Evolutionary conservation across 257 asterid species (phyloP).

Genomic region (Scutellaria galericulata): DNA sequence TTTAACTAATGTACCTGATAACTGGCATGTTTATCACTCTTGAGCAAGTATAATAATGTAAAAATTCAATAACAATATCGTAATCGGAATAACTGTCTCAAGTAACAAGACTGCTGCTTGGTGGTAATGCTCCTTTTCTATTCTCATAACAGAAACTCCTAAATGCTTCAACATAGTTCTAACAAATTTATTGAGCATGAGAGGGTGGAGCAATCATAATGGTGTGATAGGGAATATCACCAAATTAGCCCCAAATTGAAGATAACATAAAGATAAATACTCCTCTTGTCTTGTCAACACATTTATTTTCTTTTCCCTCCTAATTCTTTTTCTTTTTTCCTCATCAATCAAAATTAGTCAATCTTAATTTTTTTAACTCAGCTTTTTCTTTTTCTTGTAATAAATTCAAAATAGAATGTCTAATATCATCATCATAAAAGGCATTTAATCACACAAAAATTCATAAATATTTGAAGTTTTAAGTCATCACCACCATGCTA

Average conservation of each 20-base stretch:
- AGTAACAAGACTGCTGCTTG: neutral
- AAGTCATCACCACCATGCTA: neutral
- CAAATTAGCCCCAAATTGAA: neutral
- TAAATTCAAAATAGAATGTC: neutral
- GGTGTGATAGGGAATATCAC: neutral
- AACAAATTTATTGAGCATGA: conserved; percentile 3
- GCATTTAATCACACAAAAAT: neutral
- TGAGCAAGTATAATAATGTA: neutral
- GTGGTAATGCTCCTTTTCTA: neutral
- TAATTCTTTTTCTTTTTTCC: neutral
- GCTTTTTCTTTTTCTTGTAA: neutral
- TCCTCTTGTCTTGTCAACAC: neutral
- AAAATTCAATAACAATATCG: neutral
- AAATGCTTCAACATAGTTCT: neutral
- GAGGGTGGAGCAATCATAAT: neutral
- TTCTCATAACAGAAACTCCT: neutral
- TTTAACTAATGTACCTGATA: conserved; percentile 1
- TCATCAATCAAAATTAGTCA: neutral
- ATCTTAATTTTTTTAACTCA: neutral
- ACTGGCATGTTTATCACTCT: neutral
- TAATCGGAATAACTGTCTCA: neutral
- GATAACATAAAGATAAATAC: neutral
- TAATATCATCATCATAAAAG: neutral
- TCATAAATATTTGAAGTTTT: conserved; percentile 3
- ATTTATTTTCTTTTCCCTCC: neutral